Conservation (phyloP, 129 eudicot genomes). For the Flaveria linearis region DNA sequence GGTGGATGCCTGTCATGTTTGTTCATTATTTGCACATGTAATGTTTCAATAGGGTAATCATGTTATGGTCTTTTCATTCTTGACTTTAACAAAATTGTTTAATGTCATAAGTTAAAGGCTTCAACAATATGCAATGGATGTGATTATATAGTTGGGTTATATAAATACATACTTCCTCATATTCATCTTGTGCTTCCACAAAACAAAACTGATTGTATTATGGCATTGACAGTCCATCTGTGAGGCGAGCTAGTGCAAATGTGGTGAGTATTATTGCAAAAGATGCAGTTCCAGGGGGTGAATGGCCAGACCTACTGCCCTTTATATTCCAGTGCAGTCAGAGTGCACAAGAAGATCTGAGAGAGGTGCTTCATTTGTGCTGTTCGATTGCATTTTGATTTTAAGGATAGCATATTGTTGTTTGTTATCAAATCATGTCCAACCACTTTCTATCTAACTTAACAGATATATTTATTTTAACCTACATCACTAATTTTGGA, state of each 20-base stretch:
- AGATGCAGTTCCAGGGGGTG: constrained; percentile 88
- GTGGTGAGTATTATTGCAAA: constrained; percentile 86
- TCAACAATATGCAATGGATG: constrained; percentile 4
- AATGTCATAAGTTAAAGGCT: not conserved
- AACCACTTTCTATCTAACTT: not conserved
- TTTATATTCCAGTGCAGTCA: constrained; percentile 85
- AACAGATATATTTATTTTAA: not conserved
- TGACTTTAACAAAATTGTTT: not conserved
- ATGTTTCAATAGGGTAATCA: constrained; percentile 1
- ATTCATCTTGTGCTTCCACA: constrained; percentile 1
- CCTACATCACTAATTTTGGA: constrained; percentile 6
- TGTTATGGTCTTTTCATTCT: not conserved
- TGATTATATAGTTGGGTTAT: constrained; percentile 19
- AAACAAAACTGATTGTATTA: constrained; percentile 22
- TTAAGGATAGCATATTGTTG: not conserved
- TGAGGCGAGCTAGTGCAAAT: constrained; percentile 97
- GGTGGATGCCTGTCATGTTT: not conserved
- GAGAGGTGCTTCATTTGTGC: constrained; percentile 59
- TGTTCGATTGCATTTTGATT: constrained; percentile 14
- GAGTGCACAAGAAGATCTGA: constrained; percentile 86
- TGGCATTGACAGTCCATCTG: constrained; percentile 71
- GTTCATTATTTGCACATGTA: not conserved
- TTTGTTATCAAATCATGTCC: not conserved
- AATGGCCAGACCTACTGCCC: constrained; percentile 93
- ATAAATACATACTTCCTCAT: constrained; percentile 4